phyloP scores from a whole-genome alignment of 306 rosid species.

The peach (Prunus persica) region Prunus_persica_NCBIv2 NC_034009.1:38509501-38510000 shows the following conservation, averaged over 20 bases:
- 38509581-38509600: slow-evolving; percentile 69
- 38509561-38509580: slow-evolving; percentile 55
- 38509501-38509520: slow-evolving; percentile 5
- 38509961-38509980: slow-evolving; percentile 40
- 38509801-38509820: not conserved
- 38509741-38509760: no score
- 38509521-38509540: not conserved
- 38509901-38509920: not conserved
- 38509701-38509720: not conserved
- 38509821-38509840: not conserved
- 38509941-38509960: not conserved
- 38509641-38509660: slow-evolving; percentile 9
- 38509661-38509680: not conserved
- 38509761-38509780: not conserved
- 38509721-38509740: not conserved
- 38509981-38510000: slow-evolving; percentile 92
- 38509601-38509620: not conserved
- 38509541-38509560: not conserved
- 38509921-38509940: not conserved
- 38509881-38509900: not conserved
- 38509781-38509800: not conserved
- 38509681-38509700: not conserved
- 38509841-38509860: not conserved
- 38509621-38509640: not conserved
- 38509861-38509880: not conserved